Base-by-base conservation (phyloP, 2,329 filamentous ascomycete species). In the Pochonia chlamydosporia region DNA sequence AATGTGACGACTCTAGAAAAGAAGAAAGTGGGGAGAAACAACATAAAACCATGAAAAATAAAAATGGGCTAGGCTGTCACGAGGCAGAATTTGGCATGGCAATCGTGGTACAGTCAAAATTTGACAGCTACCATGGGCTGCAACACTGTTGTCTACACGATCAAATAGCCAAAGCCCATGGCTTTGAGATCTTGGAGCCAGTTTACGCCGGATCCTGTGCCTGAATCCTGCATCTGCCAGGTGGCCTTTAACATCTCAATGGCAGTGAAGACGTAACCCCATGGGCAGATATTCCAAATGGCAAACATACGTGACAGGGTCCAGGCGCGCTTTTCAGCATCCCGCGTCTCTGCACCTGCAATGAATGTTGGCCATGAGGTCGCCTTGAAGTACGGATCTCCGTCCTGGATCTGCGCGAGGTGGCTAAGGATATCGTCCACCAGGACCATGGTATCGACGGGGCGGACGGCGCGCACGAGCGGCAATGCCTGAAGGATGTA, bases 291-390 rank as follows among this genome's bases (percentile, higher is more conserved):
- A 18, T 66, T 63, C 61, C 69, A 70, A 56, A 75, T 71, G 28
- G 62, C 63, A 50, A 70, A 57, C 37, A 76, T 57, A 11, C 73
- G 70, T 44, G 72, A 64, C 56, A 78, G 63, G n/a, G 75, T 69
- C 77, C 76, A 80, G 3, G 61, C 65, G 33, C 76, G 66, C 48
- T 71, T 72, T 30, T 65, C 62, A 0, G 63, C 59, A 45, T 76
- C 69, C 36, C 68, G 68, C 3, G 74, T 73, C 54, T 81, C 78
- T 0, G 77, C 77, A 1, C 78, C 78, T 3, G 75, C 75, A 25
- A 82, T 70, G 52, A 81, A 81, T 1, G 76, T 67, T 1, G 78
- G 76, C 78, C 78, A 82, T n/a, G 74, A 74, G 3, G 76, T 79
- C 7, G 74, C 78, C 57, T 80, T 81, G 65, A 79, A 81, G 36